Base-by-base conservation (phyloP, 345 rosid genomes). In the Salix udensis region DNA sequence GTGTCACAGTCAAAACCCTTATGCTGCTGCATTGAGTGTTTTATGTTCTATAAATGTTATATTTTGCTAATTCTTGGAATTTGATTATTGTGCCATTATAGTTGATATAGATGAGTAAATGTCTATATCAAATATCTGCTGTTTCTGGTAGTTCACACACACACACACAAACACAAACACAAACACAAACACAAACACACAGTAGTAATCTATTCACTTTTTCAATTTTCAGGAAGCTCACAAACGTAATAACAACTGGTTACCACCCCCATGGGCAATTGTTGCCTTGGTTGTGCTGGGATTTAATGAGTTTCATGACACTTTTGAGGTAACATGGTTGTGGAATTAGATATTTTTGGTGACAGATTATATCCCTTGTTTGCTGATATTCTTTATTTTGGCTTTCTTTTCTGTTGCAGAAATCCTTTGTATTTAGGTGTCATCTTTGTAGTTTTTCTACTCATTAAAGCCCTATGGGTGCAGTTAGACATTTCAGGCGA, bases 251-350 rank as follows among this genome's bases (percentile, higher is more conserved):
- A 94, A 92, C 94, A 96, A 92, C 90, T 96, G 97, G 97, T 72
- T 96, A 68, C 99, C 99, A 72, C 99, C 99, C 80, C 98, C 99
- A 84, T 94, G 99, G 99, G 99, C 99, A 66, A 94, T 96, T 79
- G 86, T 79, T 72, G 97, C 98, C 10, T 53, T 96, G 84, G 58
- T 89, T 37, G 82, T 94, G 79, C 90, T 96, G 71, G 99, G 99
- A 76, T 96, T 96, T 79, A 94, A 96, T 75, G 99, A 96, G 86
- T 96, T 96, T 75, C n/a, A 96, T 96, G 98, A 94, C 97, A 70
- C 92, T 96, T 74, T 83, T 96, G 80, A 96, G 99, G 99, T 94
- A 78, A 65, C 28, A 48, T 72, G 66, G 11, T 58, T 23, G 61
- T 37, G 65, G 73, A 67, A 46, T 65, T 69, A 19, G 7, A 46